phyloP scores from a whole-genome alignment of 2,329 filamentous ascomycete genomes.

The Clonostachys solani region DNA sequence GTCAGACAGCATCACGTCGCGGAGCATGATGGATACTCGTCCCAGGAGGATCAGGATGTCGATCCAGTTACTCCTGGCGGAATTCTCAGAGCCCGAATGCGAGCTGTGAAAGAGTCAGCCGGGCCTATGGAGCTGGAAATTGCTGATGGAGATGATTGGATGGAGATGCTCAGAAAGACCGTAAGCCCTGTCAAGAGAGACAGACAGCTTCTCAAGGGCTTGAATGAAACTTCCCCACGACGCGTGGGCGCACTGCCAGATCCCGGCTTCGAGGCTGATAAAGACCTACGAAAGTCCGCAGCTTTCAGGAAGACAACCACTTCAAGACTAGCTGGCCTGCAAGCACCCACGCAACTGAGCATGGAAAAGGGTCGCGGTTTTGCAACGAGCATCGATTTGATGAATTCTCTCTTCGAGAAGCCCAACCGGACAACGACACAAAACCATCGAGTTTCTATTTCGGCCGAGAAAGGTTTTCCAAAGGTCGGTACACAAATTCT shows the following conservation, averaged over 20 bases:
- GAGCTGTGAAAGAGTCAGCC: constrained; percentile 55
- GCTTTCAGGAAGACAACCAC: constrained; percentile 17
- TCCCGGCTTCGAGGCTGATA: constrained; percentile 33
- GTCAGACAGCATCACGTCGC: constrained; percentile 69
- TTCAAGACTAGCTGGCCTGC: constrained; percentile 18
- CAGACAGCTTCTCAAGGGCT: constrained; percentile 62
- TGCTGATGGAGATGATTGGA: constrained; percentile 79
- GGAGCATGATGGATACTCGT: constrained; percentile 62
- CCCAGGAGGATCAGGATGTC: constrained; percentile 42
- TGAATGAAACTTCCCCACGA: constrained; percentile 47
- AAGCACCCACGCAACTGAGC: constrained; percentile 21
- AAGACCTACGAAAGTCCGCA: constrained; percentile 35
- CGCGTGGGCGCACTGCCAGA: constrained; percentile 17
- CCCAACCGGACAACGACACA: constrained; percentile 50
- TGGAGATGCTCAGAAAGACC: constrained; percentile 87
- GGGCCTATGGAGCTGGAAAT: constrained; percentile 58
- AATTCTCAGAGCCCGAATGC: constrained; percentile 59
- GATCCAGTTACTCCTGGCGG: constrained; percentile 46
- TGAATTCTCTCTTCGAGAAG: constrained; percentile 88
- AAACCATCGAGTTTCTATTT: constrained; percentile 44
- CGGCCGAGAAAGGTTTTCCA: constrained; percentile 61
- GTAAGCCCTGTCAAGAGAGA: constrained; percentile 93
- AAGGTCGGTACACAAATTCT: constrained; percentile 72
- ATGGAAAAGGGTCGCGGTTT: constrained; percentile 60
- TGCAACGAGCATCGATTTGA: constrained; percentile 87